A percentile compares a stretch with the other conserved stretches of the same genome.
Conservation (phyloP, 805 yeast species). For the Starmerella riodocensis region DNA sequence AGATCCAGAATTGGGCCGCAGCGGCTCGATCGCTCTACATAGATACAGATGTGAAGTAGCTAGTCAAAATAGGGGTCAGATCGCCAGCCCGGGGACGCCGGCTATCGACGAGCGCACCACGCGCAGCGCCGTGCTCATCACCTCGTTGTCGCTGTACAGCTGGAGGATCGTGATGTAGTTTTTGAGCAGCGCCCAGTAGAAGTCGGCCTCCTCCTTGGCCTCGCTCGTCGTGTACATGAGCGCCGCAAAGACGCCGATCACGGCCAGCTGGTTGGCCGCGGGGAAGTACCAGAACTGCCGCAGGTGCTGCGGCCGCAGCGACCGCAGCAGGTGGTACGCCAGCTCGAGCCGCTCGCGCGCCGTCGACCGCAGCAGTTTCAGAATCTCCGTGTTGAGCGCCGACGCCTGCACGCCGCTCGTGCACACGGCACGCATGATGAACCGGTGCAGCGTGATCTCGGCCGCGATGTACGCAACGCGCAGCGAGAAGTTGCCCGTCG, state of each 20-base stretch:
- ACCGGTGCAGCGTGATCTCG: slow-evolving; percentile 74
- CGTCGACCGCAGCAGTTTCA: slow-evolving; percentile 65
- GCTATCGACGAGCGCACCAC: slow-evolving; percentile 58
- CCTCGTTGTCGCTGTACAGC: slow-evolving; percentile 60
- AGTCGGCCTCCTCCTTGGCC: slow-evolving; percentile 42
- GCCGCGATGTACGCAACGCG: slow-evolving; percentile 82
- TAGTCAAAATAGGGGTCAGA: too few relatives aligned
- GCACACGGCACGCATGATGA: slow-evolving; percentile 24
- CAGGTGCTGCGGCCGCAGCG: slow-evolving; percentile 66
- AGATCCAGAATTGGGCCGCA: too few relatives aligned
- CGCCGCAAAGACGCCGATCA: slow-evolving; percentile 81
- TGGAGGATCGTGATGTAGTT: slow-evolving; percentile 67
- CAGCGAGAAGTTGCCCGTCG: slow-evolving; percentile 54
- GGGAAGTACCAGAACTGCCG: slow-evolving; percentile 86
- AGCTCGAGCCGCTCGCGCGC: slow-evolving; percentile 73
- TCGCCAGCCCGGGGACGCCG: slow-evolving; percentile 44
- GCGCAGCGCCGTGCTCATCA: slow-evolving; percentile 59
- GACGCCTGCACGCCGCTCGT: slow-evolving; percentile 24
- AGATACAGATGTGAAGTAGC: too few relatives aligned
- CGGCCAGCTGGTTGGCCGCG: slow-evolving; percentile 61
- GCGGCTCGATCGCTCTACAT: too few relatives aligned
- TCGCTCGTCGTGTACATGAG: slow-evolving; percentile 55
- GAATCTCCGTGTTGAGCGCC: slow-evolving; percentile 40
- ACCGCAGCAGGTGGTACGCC: slow-evolving; percentile 64
- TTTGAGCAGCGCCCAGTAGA: slow-evolving; percentile 53